Evolutionary conservation across 768 basidiomycete genomes (phyloP), one percentile per base, ranked within the genome.

Genomic region (Russula abietina): DNA sequence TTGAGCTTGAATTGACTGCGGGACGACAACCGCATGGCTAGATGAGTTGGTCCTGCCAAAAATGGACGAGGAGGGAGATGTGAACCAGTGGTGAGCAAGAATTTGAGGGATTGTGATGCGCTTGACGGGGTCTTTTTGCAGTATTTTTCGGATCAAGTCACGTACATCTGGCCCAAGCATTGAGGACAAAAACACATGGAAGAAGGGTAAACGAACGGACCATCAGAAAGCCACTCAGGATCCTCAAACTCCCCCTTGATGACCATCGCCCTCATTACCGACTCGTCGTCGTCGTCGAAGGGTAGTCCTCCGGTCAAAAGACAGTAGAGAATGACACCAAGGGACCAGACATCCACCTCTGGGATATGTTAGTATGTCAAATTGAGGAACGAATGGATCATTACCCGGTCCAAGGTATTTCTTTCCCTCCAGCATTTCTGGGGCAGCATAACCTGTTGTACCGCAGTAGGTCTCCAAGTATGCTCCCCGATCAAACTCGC

Each of bases 321-420:
- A 56, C 87, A 88, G 71, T 94, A 96, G 14, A 98, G 78, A 57
- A 98, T 97, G 65, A 97, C 82, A 0, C 94, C 94, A 55, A 96
- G 79, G 5, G 94, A 98, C 94, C 94, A 98, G 38, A 95, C 79
- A 70, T 98, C 94, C 52, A 96, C 93, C 82, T 98, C 94, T 90
- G 75, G 71, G 55, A 39, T 14, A 36, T 33, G 14, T 48, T 46
- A 59, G 43, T 32, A 51, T 12, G 52, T 43, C 60, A 11, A 46
- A n/a, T 45, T 3, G 33, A 43, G n/a, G 33, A 60, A 28, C 32
- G 57, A 17, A 46, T 11, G 38, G n/a, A 59, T 22, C 56, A 87
- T 22, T 56, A 87, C 93, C 92, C 71, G 89, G 89, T 3, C 97
- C 97, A 52, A 88, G 82, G 70, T 99, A 99, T 74, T 86, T 93